Base-by-base conservation (phyloP, 441 rosid genomes). In the Pelargonium citronellum region DNA sequence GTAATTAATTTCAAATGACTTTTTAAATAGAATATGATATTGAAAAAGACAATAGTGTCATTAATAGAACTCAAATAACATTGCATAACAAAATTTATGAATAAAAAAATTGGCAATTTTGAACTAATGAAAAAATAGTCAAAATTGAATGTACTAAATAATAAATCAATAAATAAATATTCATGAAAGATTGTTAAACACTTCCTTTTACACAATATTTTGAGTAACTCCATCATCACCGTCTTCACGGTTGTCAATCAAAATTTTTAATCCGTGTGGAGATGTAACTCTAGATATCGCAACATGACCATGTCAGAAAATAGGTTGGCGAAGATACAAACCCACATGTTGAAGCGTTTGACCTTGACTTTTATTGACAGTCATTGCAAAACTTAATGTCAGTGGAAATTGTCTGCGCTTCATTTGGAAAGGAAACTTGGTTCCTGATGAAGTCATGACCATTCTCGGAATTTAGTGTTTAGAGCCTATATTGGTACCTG, bases 301-400 rank as follows among this genome's bases (percentile, higher is more conserved):
- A 0, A 74, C 77, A 69, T 74, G 57, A 0, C 69, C 68, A 64
- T 69, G 77, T 4, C 7, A 43, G 7, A 74, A 74, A 0, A 74
- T 58, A 13, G 6, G 60, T 16, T 51, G 37, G 0, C 16, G 69
- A 0, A 74, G 7, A 15, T 49, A 74, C 5, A 74, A 2, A 4
- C 73, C 51, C 10, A 74, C 69, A 0, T 30, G 2, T 0, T 47
- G 12, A 1, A 69, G 43, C 0, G 72, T 53, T 67, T 76, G 65
- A 1, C 71, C 41, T 60, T 66, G 71, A 10, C 71, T 75, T 10
- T 75, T 71, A 10, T 75, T 71, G 2, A 75, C 67, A 0, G 68
- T 67, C 74, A 67, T 74, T 0, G 64, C 62, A 53, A 9, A 74
- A 7, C 41, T 30, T 10, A 64, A 0, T 5, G 10, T 6, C 10